Base-by-base conservation (phyloP, 1,139 yeast species). In the Kazachstania sp. region DNA sequence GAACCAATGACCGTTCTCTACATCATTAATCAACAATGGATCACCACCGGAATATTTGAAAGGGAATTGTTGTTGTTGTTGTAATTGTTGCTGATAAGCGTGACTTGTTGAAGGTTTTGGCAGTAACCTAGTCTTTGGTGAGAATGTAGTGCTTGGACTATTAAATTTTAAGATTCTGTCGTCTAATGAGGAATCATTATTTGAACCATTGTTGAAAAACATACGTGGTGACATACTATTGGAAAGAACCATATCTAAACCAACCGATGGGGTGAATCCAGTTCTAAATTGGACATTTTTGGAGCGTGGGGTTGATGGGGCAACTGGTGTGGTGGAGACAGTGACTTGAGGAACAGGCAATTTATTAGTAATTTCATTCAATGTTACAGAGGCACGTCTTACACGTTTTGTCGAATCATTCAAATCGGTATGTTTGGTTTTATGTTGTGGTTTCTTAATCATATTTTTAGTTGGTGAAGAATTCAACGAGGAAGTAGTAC, bases 261-360 rank as follows among this genome's bases (percentile, higher is more conserved):
- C 59, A 19, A 55, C 44, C 26, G 55, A 53, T 8, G 66, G 66
- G 2, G 67, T 62, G 19, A 63, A 57, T 4, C 67, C 67, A 2
- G 64, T 62, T 42, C 56, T 57, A 32, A 60, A 53, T 34, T 58
- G 55, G 19, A 57, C 52, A 12, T 55, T 45, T 12, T 37, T 35
- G 15, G 61, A 44, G 32, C 59, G 51, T 20, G 65, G 65, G 1
- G 61, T 57, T 2, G 59, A 52, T 11, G 61, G 62, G 12, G 55
- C 38, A 13, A 16, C 34, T 37, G 46, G 43, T n/a, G 45, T 28
- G 7, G 39, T 6, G 2, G 41, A 39, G 6, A 45, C 35, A 6
- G 43, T 44, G 1, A 45, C 42, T 35, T 47, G 37, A 19, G 45
- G 45, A 19, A 44, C n/a, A 11, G 32, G 39, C 19, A 44, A 34